Evolutionary conservation across 129 eudicot species (phyloP).

Genomic region (Chrysanthemum lavandulifolium): DNA sequence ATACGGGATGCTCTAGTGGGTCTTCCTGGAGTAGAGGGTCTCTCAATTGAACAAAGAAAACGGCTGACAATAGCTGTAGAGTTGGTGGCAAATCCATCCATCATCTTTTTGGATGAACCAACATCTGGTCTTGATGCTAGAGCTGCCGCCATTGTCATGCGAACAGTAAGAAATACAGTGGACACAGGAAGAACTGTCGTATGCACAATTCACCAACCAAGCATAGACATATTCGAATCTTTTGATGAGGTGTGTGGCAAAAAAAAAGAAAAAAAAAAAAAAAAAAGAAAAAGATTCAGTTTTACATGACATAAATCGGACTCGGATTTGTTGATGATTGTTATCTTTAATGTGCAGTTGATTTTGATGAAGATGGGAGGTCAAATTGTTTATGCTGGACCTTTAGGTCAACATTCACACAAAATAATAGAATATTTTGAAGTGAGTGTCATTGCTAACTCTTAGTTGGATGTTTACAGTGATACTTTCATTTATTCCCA

Average conservation of each 20-base stretch:
- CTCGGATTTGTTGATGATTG: not conserved
- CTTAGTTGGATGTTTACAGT: not conserved
- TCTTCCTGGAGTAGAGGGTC: slow-evolving; percentile 33
- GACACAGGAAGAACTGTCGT: slow-evolving; percentile 40
- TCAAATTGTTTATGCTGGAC: slow-evolving; percentile 64
- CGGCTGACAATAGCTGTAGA: slow-evolving; percentile 34
- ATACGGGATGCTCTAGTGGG: slow-evolving; percentile 28
- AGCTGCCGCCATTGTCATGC: slow-evolving; percentile 40
- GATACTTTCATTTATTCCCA: not conserved
- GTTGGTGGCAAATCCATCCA: slow-evolving; percentile 35
- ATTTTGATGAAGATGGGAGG: slow-evolving; percentile 90
- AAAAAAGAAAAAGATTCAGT: not conserved
- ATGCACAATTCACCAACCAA: slow-evolving; percentile 42
- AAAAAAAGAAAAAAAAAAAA: too few species aligned
- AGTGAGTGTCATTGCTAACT: slow-evolving; percentile 39
- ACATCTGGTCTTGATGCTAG: slow-evolving; percentile 39
- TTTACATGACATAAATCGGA: not conserved
- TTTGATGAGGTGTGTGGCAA: slow-evolving; percentile 25
- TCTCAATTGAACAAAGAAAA: slow-evolving; percentile 33
- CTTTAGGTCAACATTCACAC: slow-evolving; percentile 63
- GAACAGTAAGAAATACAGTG: slow-evolving; percentile 33
- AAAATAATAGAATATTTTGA: slow-evolving; percentile 60
- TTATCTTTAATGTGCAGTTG: slow-evolving; percentile 33
- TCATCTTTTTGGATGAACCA: slow-evolving; percentile 35
- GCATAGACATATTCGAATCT: slow-evolving; percentile 36